Percentiles rank a stretch among this genome's conserved stretches.
Conservation (phyloP, 257 asterid genomes). For the Lycium ferocissimum region DNA sequence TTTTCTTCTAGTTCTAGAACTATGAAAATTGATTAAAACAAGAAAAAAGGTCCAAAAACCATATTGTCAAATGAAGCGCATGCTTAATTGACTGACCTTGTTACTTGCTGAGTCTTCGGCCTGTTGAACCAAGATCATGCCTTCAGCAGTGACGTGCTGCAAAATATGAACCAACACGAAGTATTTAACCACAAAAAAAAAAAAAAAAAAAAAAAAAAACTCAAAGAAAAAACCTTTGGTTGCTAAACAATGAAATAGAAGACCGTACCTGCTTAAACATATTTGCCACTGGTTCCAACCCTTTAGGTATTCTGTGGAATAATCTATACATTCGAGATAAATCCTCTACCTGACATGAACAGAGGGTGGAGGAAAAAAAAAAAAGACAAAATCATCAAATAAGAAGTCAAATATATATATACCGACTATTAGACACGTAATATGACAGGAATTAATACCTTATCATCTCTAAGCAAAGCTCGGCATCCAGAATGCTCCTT, state of each 20-base stretch:
- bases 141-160: constrained; percentile 62
- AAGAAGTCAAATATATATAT: not conserved
- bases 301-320: constrained; percentile 45
- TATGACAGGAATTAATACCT: constrained; percentile 42
- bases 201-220: not conserved
- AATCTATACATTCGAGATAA: constrained; percentile 68
- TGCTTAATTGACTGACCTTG: constrained; percentile 43
- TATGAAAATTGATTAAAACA: not conserved
- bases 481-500: constrained; percentile 71
- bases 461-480: constrained; percentile 61
- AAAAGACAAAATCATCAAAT: not conserved
- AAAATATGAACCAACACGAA: constrained; percentile 27
- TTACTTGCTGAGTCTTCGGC: constrained; percentile 56
- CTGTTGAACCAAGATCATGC: constrained; percentile 57
- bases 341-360: constrained; percentile 54
- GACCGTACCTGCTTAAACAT: constrained; percentile 56
- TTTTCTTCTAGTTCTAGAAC: not conserved
- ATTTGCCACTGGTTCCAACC: constrained; percentile 49
- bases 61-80: not conserved
- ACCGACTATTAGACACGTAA: not conserved
- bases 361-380: constrained; percentile 25
- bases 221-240: not conserved
- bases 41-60: not conserved
- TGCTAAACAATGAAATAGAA: constrained; percentile 23
- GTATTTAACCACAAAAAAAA: constrained; percentile 11